phyloP scores from a whole-genome alignment of 2,329 filamentous ascomycete species.

The Fusarium nematophilum region DNA sequence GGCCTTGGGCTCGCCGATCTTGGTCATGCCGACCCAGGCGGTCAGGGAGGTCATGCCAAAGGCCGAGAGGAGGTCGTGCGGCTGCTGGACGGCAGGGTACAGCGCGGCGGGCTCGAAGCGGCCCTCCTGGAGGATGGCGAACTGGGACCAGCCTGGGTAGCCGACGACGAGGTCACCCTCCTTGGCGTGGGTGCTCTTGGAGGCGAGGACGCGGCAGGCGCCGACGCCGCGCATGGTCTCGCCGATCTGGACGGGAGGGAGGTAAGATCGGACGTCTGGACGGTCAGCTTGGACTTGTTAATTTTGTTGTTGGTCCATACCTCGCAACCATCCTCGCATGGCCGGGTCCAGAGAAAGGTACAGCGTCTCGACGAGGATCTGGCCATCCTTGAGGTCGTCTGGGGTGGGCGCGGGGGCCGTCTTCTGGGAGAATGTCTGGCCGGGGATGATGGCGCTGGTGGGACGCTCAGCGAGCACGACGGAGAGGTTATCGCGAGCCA shows the following conservation, averaged over 20 bases:
- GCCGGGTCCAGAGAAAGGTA: conserved; percentile 79
- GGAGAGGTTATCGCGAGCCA: conserved; percentile 59
- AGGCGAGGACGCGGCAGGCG: conserved; percentile 71
- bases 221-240: conserved; percentile 74
- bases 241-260: conserved; percentile 75
- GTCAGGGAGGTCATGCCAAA: conserved; percentile 77
- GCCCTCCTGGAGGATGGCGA: conserved; percentile 68
- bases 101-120: conserved; percentile 55
- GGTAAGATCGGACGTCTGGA: conserved; percentile 65
- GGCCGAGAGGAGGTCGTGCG: conserved; percentile 71
- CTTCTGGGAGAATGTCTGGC: conserved; percentile 71
- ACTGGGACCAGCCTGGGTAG: conserved; percentile 73
- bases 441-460: conserved; percentile 68
- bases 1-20: conserved; percentile 73
- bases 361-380: conserved; percentile 70
- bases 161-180: conserved; percentile 69
- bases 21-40: conserved; percentile 79
- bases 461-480: conserved; percentile 75
- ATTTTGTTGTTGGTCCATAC: conserved; percentile 43
- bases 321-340: conserved; percentile 79
- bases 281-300: not conserved
- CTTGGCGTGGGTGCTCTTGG: conserved; percentile 64
- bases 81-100: conserved; percentile 54
- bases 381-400: conserved; percentile 68
- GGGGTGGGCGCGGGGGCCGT: conserved; percentile 62